Base-by-base conservation (phyloP, 2,329 filamentous ascomycete genomes). In the Lithohypha guttulata region DNA sequence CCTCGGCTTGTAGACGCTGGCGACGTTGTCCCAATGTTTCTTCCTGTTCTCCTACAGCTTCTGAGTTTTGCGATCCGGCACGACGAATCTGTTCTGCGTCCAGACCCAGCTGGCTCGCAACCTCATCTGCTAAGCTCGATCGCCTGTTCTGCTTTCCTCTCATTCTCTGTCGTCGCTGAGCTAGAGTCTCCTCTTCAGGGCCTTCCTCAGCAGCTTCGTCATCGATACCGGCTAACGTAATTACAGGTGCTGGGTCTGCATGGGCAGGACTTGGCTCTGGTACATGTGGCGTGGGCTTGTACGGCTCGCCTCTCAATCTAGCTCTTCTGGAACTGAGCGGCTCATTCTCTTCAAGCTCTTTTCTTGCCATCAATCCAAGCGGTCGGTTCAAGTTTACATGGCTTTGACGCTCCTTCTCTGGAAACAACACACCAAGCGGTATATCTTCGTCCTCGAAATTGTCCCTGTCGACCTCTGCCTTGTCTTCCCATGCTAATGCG, bases 261-360 rank as follows among this genome's bases (percentile, higher is more conserved):
- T n/a, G 42, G 34, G 20, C 40, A 35, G 2, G 39, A 26, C 19
- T 48, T 42, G 4, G 57, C 57, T 39, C 52, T 57, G n/a, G 56
- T 50, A 2, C 57, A 28, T 55, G 52, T 10, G 42, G 35, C 9
- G 49, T 49, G 7, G 51, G 50, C 4, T 45, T 43, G 5, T 63
- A 56, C 0, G 62, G 60, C 29, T 72, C 68, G 25, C 83, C 84
- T 29, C 79, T 72, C 5, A 95, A 68, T 41, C 87, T 73, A 27
- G 80, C 81, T 33, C 84, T 77, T 2, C 87, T 79, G 26, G 71
- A 71, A 52, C 81, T 86, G 14, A 95, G 66, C 0, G 91, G 87
- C 57, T 96, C 91, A 40, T 86, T 91, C 53, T 98, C 91, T 57
- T 98, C 91, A 48, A 91, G 64, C 43, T 93, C 81, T 32, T 84